Evolutionary conservation across 352 stramenopile species (phyloP).

Genomic region (Phytophthora citricola): DNA sequence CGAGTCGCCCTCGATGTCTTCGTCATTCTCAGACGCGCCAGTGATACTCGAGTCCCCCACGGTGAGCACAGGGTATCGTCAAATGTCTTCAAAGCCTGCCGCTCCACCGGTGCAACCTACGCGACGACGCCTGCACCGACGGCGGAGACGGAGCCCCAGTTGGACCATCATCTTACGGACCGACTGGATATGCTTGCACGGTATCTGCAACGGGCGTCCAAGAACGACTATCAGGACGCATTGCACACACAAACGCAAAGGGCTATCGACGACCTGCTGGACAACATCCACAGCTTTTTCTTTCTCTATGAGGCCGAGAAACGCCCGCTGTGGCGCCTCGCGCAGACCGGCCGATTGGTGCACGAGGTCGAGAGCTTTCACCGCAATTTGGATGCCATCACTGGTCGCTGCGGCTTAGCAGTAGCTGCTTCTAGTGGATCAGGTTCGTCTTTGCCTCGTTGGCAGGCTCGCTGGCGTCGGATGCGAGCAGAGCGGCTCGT

Average conservation of each 20-base stretch:
- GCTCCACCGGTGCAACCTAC: conserved; percentile 22
- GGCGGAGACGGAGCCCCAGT: conserved; percentile 32
- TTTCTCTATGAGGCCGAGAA: conserved; percentile 31
- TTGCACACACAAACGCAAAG: conserved; percentile 26
- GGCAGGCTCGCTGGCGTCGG: conserved; percentile 39
- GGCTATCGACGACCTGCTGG: conserved; percentile 33
- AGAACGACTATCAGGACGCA: conserved; percentile 12
- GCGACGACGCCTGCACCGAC: conserved; percentile 22
- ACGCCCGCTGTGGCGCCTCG: conserved; percentile 36
- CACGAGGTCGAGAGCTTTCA: conserved; percentile 44
- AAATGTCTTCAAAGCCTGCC: conserved; percentile 17
- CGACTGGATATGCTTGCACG: conserved; percentile 29
- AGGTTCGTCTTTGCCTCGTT: conserved; percentile 29
- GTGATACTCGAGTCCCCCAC: conserved; percentile 35
- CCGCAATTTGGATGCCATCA: conserved; percentile 40
- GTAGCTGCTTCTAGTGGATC: conserved; percentile 14
- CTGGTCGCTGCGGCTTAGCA: conserved; percentile 32
- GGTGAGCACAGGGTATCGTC: conserved; percentile 12
- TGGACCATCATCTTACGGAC: conserved; percentile 39
- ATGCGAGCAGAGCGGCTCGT: conserved; percentile 42
- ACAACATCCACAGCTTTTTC: conserved; percentile 43
- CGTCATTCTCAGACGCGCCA: conserved; percentile 29
- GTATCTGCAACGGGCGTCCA: conserved; percentile 27
- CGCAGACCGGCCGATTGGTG: conserved; percentile 42
- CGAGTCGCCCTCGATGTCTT: conserved; percentile 27